Percentiles rank a stretch among this genome's conserved stretches.
phyloP scores from a whole-genome alignment of 2,329 filamentous ascomycete species.

The Fusarium redolens region DNA sequence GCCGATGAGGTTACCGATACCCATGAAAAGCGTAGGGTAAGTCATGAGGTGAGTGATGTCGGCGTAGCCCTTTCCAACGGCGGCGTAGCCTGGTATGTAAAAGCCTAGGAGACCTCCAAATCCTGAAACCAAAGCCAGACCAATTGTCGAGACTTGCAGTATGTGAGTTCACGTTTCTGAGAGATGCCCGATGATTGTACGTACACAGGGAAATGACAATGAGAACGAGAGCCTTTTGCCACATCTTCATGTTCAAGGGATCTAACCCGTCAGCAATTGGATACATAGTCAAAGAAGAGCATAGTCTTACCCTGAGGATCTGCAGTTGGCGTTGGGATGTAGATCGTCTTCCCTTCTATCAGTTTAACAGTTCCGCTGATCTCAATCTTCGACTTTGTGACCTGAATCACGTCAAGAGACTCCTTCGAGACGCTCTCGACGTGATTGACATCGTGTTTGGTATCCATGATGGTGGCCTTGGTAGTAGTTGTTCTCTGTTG shows the following conservation, averaged over 20 bases:
- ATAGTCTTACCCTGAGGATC: constrained; percentile 16
- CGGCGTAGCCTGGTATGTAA: constrained; percentile 12
- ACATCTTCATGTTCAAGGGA: constrained; percentile 40
- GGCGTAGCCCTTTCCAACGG: constrained; percentile 15
- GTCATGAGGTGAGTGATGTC: constrained; percentile 24
- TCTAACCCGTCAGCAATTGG: constrained; percentile 19
- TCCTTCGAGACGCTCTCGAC: constrained; percentile 35
- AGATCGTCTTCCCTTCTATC: constrained; percentile 28
- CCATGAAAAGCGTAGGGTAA: constrained; percentile 25
- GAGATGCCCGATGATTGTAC: background rate
- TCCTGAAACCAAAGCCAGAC: constrained; percentile 12
- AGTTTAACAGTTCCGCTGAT: constrained; percentile 39
- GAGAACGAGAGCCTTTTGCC: constrained; percentile 35
- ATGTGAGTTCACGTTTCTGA: background rate
- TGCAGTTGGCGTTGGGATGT: constrained; percentile 37
- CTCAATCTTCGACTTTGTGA: constrained; percentile 32
- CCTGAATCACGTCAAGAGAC: constrained; percentile 27
- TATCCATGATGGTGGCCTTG: constrained; percentile 26
- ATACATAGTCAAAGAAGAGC: rapidly evolving
- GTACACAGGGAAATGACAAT: constrained; percentile 35
- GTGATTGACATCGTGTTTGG: constrained; percentile 30
- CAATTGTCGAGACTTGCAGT: constrained; percentile 13
- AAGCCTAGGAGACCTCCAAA: constrained; percentile 19
- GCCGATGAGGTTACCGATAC: constrained; percentile 39
- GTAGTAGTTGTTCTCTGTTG: background rate